These are phyloP conservation scores for Sporothrix inflata DNA, from an alignment of 2,329 filamentous ascomycete species.

Conservation along the genomic window DNA sequence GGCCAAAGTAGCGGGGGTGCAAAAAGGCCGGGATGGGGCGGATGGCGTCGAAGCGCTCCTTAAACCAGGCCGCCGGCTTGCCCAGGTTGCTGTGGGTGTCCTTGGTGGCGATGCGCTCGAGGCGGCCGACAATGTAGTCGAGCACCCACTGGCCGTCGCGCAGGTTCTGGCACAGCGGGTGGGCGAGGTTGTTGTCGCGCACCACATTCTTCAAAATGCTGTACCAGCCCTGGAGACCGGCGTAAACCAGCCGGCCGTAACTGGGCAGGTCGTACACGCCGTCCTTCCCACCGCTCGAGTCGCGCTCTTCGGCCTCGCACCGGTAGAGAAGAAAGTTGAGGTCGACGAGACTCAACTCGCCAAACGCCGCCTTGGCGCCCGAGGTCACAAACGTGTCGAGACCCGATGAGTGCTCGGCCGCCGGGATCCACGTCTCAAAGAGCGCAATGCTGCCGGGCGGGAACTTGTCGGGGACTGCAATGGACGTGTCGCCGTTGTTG, in stretches of 20 bases:
- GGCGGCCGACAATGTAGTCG: constrained; percentile 79
- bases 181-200: constrained; percentile 84
- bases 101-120: constrained; percentile 71
- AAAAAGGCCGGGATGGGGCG: constrained; percentile 85
- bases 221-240: constrained; percentile 98
- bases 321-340: constrained; percentile 91
- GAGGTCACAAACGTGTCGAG: constrained; percentile 86
- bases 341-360: constrained; percentile 73
- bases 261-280: constrained; percentile 89
- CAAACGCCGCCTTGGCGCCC: constrained; percentile 78
- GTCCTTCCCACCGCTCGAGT: constrained; percentile 76
- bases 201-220: constrained; percentile 85
- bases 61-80: constrained; percentile 75
- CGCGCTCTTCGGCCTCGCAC: constrained; percentile 84
- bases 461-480: constrained; percentile 80
- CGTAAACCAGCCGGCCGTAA: constrained; percentile 84
- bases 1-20: constrained; percentile 87
- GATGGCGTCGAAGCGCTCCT: constrained; percentile 82
- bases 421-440: constrained; percentile 94
- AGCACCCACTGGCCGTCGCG: constrained; percentile 90
- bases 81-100: constrained; percentile 64
- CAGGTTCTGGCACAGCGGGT: constrained; percentile 90
- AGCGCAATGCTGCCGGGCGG: constrained; percentile 92
- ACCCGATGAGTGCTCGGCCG: constrained; percentile 79
- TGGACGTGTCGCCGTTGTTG: constrained; percentile 73